phyloP scores from a whole-genome alignment of 2,329 filamentous ascomycete species.

The Aureobasidium sp. region DNA sequence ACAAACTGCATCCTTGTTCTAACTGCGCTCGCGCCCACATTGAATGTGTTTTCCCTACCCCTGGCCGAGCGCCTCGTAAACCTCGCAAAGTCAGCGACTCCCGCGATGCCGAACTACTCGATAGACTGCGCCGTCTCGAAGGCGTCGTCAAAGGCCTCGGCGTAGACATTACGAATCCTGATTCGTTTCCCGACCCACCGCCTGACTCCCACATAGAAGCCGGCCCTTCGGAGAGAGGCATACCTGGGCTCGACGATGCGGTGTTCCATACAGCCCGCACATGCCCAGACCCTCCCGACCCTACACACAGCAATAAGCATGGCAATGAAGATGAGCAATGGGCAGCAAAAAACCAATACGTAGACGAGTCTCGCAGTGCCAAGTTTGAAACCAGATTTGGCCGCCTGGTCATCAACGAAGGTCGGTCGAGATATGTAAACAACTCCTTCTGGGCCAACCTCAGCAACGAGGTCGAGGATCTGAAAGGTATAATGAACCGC shows the following conservation, averaged over 20 bases:
- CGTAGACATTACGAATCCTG: constrained; percentile 29
- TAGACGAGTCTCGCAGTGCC: constrained; percentile 17
- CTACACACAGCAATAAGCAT: not conserved
- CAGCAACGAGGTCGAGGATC: constrained; percentile 63
- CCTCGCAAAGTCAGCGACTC: constrained; percentile 58
- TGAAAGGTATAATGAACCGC: constrained; percentile 57
- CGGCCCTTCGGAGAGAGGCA: not conserved
- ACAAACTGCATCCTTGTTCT: constrained; percentile 69
- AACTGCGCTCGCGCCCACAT: constrained; percentile 67
- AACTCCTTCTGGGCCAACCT: constrained; percentile 71
- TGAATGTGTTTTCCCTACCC: constrained; percentile 67
- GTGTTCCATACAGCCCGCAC: not conserved
- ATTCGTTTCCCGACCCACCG: constrained; percentile 4
- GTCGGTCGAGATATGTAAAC: constrained; percentile 65
- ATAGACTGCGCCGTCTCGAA: constrained; percentile 64
- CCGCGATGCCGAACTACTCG: constrained; percentile 57
- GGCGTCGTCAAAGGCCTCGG: constrained; percentile 62
- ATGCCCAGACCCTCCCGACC: constrained; percentile 26
- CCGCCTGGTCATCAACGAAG: constrained; percentile 63
- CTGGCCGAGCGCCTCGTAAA: constrained; percentile 64
- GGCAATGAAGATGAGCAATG: not conserved
- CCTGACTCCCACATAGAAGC: constrained; percentile 5
- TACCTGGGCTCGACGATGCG: not conserved
- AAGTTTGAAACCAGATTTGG: constrained; percentile 49
- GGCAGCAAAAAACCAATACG: not conserved